Base-by-base conservation (phyloP, 2,329 filamentous ascomycete species). In the Rhexocercosporidium sp. region DNA sequence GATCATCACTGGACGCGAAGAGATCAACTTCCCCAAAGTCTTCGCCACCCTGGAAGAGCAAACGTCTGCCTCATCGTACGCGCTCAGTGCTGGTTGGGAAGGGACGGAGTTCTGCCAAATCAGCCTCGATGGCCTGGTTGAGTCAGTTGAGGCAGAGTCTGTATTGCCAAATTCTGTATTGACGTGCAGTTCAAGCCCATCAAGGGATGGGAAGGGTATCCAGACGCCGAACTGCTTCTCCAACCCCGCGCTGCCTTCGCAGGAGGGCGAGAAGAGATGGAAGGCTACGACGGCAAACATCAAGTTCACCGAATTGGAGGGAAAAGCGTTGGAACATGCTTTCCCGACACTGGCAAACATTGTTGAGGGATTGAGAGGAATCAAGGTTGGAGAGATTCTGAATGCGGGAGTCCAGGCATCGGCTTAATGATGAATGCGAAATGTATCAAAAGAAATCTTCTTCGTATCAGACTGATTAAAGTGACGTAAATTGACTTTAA, bases 1-100 rank as follows among this genome's bases (percentile, higher is more conserved):
- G 0, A 89, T 90, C 57, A 75, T 89, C 0, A 85, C 83, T 3
- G 78, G 84, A 0, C 76, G 85, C 2, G 85, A 87, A 62, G 85
- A 87, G 70, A 78, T 87, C 2, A 85, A 85, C 0, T 84, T 86
- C 79, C 83, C 85, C 1, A 88, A 87, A 74, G 70, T 86, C 0
- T 85, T 79, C 69, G 65, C 69, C n/a, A 71, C 66, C 16, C 39
- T 72, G 6, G 70, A 72, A 3, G 57, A 64, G 9, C 44, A 59
- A n/a, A 49, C 29, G 4, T 53, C 60, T 1, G 59, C 47, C 3
- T 61, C 31, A n/a, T 54, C 41, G 3, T 71, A 67, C 59, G 25
- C 46, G 18, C 34, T 72, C 12, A 72, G 60, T 18, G 69, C 70
- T 47, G 67, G 70, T 7, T 72, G 70, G 70, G 65, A 72, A 64